Percentiles rank a stretch among this genome's conserved stretches.
These are phyloP conservation scores for Metschnikowia baotianmanensis DNA, from an alignment of 805 yeast genomes.

Conservation along the genomic window DNA sequence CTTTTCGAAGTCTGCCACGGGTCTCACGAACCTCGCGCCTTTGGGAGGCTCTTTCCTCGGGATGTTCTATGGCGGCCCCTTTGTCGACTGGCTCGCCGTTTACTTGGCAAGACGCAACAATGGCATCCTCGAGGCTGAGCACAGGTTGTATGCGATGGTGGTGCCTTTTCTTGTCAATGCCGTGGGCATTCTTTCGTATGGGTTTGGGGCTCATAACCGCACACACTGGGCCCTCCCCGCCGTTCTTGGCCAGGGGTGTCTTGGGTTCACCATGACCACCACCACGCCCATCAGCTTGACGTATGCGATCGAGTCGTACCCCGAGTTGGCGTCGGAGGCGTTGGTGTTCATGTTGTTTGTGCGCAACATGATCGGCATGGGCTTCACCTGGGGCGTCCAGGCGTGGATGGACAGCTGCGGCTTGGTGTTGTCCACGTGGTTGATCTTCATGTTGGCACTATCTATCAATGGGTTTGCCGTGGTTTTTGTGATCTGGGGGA, in stretches of 20 bases:
- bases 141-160: slow-evolving; percentile 52
- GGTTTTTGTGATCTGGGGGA: slow-evolving; percentile 42
- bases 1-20: slow-evolving; percentile 38
- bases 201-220: slow-evolving; percentile 57
- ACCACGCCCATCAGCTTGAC: slow-evolving; percentile 47
- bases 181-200: slow-evolving; percentile 57
- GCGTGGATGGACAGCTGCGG: slow-evolving; percentile 45
- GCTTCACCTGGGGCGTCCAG: slow-evolving; percentile 45
- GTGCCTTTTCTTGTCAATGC: slow-evolving; percentile 51
- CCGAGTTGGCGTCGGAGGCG: slow-evolving; percentile 42
- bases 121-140: slow-evolving; percentile 57
- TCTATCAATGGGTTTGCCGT: slow-evolving; percentile 41
- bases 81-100: slow-evolving; percentile 59
- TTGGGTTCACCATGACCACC: slow-evolving; percentile 54
- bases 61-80: slow-evolving; percentile 47
- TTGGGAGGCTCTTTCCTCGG: slow-evolving; percentile 44
- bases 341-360: slow-evolving; percentile 43
- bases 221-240: slow-evolving; percentile 55
- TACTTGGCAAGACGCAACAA: slow-evolving; percentile 49
- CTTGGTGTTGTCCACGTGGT: slow-evolving; percentile 41
- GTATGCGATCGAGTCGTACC: slow-evolving; percentile 57
- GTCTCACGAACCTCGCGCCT: slow-evolving; percentile 54
- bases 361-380: slow-evolving; percentile 45
- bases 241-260: slow-evolving; percentile 51
- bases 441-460: slow-evolving; percentile 43